A percentile compares a stretch with the other conserved stretches of the same genome.
Conservation (phyloP, 139 green algal species). For the Spirogloea muscicola region DNA sequence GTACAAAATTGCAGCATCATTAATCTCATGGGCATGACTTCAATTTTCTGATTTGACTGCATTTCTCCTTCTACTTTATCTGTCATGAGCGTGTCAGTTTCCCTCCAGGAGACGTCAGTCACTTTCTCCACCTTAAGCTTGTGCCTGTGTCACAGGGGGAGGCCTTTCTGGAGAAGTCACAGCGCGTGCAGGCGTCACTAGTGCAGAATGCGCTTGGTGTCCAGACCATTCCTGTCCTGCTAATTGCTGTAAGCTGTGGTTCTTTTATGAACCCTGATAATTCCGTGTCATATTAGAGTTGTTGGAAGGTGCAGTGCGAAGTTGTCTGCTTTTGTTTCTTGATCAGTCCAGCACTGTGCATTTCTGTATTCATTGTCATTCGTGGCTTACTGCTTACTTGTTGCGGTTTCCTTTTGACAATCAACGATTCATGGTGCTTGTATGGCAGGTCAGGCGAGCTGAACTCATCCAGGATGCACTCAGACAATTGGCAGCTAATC, state of each 20-base stretch:
- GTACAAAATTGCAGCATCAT: no score
- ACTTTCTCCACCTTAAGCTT: neutral
- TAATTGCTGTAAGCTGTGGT: neutral
- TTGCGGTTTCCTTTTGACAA: conserved; percentile 8
- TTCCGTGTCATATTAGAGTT: neutral
- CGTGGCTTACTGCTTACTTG: neutral
- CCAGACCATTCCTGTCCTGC: conserved; percentile 2
- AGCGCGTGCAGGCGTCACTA: conserved; percentile 12
- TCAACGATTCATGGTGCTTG: neutral
- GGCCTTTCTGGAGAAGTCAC: conserved; percentile 25
- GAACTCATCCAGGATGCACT: conserved; percentile 76
- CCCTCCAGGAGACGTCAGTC: neutral
- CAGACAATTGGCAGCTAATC: conserved; percentile 60
- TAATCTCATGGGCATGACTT: no score
- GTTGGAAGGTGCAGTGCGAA: neutral
- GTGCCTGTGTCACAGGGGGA: conserved; percentile 17
- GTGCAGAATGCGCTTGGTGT: conserved; percentile 7
- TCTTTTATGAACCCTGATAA: neutral
- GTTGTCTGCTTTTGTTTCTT: neutral
- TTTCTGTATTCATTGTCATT: neutral
- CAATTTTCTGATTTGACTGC: no score
- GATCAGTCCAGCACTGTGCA: neutral
- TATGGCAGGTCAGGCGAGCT: conserved; percentile 57
- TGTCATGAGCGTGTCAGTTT: neutral
- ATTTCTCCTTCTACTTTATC: neutral